Evolutionary conservation across 768 basidiomycete species (phyloP).

Genomic region (Suillus cothurnatus): DNA sequence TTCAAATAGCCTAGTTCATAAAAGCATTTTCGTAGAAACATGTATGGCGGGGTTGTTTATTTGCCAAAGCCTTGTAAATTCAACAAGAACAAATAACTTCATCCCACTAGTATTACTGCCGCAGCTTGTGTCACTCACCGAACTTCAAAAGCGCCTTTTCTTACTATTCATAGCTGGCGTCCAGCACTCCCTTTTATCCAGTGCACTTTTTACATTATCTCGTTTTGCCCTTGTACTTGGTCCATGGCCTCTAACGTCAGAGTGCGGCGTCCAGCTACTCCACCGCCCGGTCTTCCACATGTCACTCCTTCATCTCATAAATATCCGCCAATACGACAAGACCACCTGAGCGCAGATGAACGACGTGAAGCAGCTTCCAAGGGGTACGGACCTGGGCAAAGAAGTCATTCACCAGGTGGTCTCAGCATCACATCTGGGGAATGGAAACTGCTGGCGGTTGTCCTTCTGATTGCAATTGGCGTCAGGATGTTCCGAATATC

Average conservation of each 20-base stretch:
- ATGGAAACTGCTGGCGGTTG: slow-evolving; percentile 68
- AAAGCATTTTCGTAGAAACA: background rate
- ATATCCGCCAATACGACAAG: slow-evolving; percentile 65
- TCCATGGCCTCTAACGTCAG: slow-evolving; percentile 54
- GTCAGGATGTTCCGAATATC: slow-evolving; percentile 88
- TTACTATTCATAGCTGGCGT: background rate
- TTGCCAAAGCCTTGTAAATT: background rate
- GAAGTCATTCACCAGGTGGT: slow-evolving; percentile 56
- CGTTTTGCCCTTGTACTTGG: slow-evolving; percentile 6
- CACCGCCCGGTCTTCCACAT: slow-evolving; percentile 51
- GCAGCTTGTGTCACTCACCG: background rate
- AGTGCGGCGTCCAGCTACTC: slow-evolving; percentile 69
- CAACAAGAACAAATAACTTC: slow-evolving; percentile 12
- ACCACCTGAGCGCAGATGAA: slow-evolving; percentile 74
- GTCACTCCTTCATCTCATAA: slow-evolving; percentile 42
- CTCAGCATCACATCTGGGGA: slow-evolving; percentile 69
- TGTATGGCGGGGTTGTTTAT: background rate
- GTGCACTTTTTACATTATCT: slow-evolving; percentile 7
- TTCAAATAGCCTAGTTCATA: background rate
- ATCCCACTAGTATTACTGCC: too few species aligned
- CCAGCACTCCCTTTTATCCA: background rate
- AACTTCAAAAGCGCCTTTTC: background rate
- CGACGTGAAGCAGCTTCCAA: slow-evolving; percentile 70
- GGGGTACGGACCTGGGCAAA: slow-evolving; percentile 56
- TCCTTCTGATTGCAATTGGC: slow-evolving; percentile 70